phyloP scores from a whole-genome alignment of 2,329 filamentous ascomycete genomes.

The Beauveria brongniartii region DNA sequence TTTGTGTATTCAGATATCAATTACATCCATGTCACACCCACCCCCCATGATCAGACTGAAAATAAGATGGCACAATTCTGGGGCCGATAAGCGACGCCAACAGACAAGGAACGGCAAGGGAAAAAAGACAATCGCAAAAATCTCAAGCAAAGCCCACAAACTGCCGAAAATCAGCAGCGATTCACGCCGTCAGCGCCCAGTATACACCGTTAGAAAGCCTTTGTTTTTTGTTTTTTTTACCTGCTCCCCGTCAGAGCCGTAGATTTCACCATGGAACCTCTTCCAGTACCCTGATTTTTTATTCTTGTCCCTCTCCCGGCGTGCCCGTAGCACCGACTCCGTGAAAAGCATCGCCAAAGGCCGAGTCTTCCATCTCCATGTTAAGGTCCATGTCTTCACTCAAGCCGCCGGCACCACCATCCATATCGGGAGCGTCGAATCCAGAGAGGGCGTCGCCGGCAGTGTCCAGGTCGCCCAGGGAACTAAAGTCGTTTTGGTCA shows the following conservation, averaged over 20 bases:
- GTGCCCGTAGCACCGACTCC: slow-evolving; percentile 35
- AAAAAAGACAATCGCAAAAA: not conserved
- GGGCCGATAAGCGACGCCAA: not conserved
- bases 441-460: slow-evolving; percentile 63
- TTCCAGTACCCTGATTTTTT: not conserved
- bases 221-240: not conserved
- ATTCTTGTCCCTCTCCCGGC: slow-evolving; percentile 15
- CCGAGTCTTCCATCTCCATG: slow-evolving; percentile 68
- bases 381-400: slow-evolving; percentile 51
- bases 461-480: slow-evolving; percentile 58
- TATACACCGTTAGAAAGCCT: not conserved
- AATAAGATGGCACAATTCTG: not conserved
- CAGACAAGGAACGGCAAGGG: not conserved
- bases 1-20: not conserved
- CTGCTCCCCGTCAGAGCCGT: not conserved
- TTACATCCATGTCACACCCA: not conserved
- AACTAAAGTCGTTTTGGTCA: slow-evolving; percentile 54
- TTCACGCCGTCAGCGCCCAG: slow-evolving; percentile 6
- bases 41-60: not conserved
- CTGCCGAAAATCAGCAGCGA: slow-evolving; percentile 4
- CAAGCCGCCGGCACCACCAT: slow-evolving; percentile 35
- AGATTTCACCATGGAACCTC: not conserved
- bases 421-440: slow-evolving; percentile 51
- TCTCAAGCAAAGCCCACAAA: not conserved
- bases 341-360: slow-evolving; percentile 78